These are phyloP conservation scores for Coemansia sp. DNA, from an alignment of 192 early-diverging fungal species.

Conservation along the genomic window DNA sequence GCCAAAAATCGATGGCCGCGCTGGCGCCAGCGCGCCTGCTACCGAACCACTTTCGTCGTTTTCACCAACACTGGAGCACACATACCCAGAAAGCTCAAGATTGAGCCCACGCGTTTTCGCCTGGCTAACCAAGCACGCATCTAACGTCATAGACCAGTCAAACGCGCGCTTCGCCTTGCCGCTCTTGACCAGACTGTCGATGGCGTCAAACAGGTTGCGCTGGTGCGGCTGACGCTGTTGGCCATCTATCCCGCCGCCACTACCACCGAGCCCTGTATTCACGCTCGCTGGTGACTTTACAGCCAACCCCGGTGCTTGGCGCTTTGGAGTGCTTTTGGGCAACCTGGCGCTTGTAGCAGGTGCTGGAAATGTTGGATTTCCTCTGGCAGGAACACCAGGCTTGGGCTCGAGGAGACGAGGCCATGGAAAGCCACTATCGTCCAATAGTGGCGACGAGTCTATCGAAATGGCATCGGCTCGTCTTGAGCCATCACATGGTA, in stretches of 20 bases:
- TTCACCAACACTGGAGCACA: not conserved
- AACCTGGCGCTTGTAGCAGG: not conserved
- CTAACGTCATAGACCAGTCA: conserved; percentile 28
- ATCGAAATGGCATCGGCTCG: conserved; percentile 3
- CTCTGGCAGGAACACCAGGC: not conserved
- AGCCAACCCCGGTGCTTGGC: too few species aligned
- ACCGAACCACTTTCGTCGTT: not conserved
- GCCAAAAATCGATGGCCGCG: conserved; percentile 18
- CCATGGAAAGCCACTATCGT: not conserved
- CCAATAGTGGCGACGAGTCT: conserved; percentile 15
- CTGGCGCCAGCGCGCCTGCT: not conserved
- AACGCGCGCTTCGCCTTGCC: conserved; percentile 35
- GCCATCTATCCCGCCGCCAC: not conserved
- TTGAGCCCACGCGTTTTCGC: conserved; percentile 23
- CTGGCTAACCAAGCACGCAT: conserved; percentile 12
- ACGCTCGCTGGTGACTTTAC: not conserved
- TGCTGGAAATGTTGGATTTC: not conserved
- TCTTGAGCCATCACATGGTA: not conserved
- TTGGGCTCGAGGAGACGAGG: not conserved
- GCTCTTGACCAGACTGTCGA: conserved; percentile 30
- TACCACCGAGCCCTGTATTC: not conserved
- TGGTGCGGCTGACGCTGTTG: conserved; percentile 21
- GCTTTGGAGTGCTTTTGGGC: not conserved
- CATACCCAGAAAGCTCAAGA: conserved; percentile 8
- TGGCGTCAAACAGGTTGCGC: conserved; percentile 24